A percentile compares a stretch with the other conserved stretches of the same genome.
These are phyloP conservation scores for Annulohypoxylon maeteangense DNA, from an alignment of 495 filamentous ascomycete species.

Conservation along the genomic window DNA sequence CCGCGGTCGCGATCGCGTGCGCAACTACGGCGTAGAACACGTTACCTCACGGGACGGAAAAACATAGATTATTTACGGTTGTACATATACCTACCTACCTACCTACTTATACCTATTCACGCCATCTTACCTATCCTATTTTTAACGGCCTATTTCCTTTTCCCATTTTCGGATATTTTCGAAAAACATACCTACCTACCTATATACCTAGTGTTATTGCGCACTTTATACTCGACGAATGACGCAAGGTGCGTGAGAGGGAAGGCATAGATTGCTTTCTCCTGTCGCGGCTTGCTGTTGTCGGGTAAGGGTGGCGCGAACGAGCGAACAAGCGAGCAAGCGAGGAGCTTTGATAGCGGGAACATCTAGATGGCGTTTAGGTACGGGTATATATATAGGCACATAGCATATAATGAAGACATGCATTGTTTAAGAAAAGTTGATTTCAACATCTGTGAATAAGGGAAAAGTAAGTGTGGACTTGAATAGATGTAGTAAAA, in stretches of 20 bases:
- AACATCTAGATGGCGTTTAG: constrained; percentile 29
- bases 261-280: constrained; percentile 25
- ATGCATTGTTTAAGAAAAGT: neutral
- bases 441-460: neutral
- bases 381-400: constrained; percentile 15
- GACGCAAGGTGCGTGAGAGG: neutral
- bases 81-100: constrained; percentile 16
- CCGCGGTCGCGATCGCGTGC: constrained; percentile 68
- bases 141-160: neutral
- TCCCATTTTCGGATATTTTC: neutral
- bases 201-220: constrained; percentile 1
- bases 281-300: neutral
- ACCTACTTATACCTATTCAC: neutral
- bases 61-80: constrained; percentile 9
- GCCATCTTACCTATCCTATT: neutral
- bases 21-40: constrained; percentile 38
- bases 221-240: constrained; percentile 5
- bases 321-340: constrained; percentile 13
- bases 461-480: neutral
- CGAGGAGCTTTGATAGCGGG: constrained; percentile 17
- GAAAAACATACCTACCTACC: constrained; percentile 8
- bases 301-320: neutral
- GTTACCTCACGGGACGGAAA: neutral
- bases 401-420: constrained; percentile 24
- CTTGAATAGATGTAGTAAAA: no score